Percentiles rank a stretch among this genome's conserved stretches.
Conservation (phyloP, 2,329 filamentous ascomycete genomes). For the Fusarium globosum region DNA sequence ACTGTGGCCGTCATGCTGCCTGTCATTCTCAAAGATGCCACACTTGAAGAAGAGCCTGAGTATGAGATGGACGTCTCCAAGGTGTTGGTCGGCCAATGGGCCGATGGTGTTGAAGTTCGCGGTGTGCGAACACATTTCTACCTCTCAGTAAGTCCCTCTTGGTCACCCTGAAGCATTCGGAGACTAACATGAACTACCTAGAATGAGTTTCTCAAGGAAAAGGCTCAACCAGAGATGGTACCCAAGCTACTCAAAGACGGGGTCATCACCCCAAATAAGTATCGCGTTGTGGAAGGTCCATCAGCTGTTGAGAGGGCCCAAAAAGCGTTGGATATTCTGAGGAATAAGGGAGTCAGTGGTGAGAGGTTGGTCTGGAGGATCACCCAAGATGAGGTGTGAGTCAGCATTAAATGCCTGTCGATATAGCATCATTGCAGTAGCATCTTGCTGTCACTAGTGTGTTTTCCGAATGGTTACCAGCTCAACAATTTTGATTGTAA, state of each 20-base stretch:
- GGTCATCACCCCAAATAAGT: constrained; percentile 54
- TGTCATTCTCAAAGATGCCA: constrained; percentile 66
- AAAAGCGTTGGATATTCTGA: constrained; percentile 51
- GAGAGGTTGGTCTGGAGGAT: constrained; percentile 55
- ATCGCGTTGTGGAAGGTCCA: constrained; percentile 55
- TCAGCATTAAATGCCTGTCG: not conserved
- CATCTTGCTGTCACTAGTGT: not conserved
- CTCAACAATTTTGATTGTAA: not conserved
- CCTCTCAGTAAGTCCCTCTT: constrained; percentile 35
- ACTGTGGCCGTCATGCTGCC: constrained; percentile 70
- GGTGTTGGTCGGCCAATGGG: constrained; percentile 57
- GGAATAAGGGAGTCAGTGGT: constrained; percentile 53
- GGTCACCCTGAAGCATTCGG: not conserved
- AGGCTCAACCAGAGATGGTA: constrained; percentile 66
- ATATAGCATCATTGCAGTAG: not conserved
- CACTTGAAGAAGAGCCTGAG: constrained; percentile 58
- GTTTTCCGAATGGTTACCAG: not conserved
- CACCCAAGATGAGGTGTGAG: constrained; percentile 16
- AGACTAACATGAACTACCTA: constrained; percentile 41
- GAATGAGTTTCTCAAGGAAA: constrained; percentile 66
- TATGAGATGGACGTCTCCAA: constrained; percentile 65
- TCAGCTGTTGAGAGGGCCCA: constrained; percentile 53
- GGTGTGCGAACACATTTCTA: constrained; percentile 60
- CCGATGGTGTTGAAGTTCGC: constrained; percentile 60
- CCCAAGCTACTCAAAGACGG: constrained; percentile 57